Evolutionary conservation across 1,284 basidiomycete species (phyloP), one percentile per base, ranked within the genome.

Genomic region (Apiotrichum sp.): DNA sequence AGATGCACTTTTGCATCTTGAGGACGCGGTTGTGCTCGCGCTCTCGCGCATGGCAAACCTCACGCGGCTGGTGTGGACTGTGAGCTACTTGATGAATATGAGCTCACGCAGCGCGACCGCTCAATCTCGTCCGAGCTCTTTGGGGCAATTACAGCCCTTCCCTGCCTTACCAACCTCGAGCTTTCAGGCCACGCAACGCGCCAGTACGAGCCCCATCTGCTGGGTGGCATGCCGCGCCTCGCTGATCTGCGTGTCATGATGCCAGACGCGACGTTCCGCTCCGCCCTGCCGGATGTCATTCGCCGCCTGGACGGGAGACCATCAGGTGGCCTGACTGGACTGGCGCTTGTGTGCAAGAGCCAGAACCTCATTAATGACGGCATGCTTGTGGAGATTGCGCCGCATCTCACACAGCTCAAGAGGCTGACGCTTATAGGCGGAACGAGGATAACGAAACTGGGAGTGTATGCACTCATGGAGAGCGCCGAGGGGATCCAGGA

Each of bases 201-300:
- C 33, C 66, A 67, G 41, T 74, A 71, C 53, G 64, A 73, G 46
- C 68, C 73, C 0, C 4, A 36, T 0, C 35, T 71, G n/a, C 33
- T 76, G 3, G 65, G 66, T 3, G 35, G 32, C 6, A 62, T 70
- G 55, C 40, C 59, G 2, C 47, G 58, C 3, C 55, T 76, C 14
- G 62, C 69, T 8, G 75, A 75, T 36, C 53, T 76, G 32, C 51
- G 71, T 5, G 63, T 76, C 14, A 72, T 74, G 66, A 69, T 75
- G 67, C 74, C 74, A n/a, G 73, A 76, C 60, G 50, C 62, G 16
- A 50, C 46, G 11, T 62, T 70, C 34, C 58, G 65, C 10, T 51
- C 58, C 10, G 56, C 61, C 4, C 57, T 76, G 10, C 47, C 62
- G 5, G 55, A 57, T n/a, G 50, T 69, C 0, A 32, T 68, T 0